Evolutionary conservation across 768 basidiomycete species (phyloP).

Genomic region (Mycena vitilis): DNA sequence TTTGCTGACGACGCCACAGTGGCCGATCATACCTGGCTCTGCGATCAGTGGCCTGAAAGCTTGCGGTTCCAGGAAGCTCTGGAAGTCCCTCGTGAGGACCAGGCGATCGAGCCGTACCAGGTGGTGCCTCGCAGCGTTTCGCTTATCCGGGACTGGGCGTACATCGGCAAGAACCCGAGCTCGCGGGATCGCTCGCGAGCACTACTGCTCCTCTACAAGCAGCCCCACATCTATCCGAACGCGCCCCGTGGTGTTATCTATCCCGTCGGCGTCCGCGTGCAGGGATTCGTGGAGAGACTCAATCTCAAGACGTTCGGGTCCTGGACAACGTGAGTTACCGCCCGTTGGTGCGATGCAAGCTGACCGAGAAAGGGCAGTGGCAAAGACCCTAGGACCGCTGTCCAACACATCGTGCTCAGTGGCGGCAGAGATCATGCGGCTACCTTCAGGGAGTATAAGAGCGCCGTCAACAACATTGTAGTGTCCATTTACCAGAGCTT

Average conservation of each 20-base stretch:
- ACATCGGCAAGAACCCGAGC: not conserved
- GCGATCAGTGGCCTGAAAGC: too few relatives aligned
- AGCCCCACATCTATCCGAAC: not conserved
- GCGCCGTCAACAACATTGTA: not conserved
- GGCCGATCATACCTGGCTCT: too few relatives aligned
- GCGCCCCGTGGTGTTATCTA: not conserved
- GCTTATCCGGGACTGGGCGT: not conserved
- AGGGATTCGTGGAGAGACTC: not conserved
- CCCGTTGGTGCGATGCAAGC: too few relatives aligned
- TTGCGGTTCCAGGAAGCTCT: too few relatives aligned
- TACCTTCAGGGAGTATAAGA: not conserved
- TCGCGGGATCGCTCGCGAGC: not conserved
- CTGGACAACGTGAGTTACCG: not conserved
- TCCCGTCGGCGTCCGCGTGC: constrained; percentile 5
- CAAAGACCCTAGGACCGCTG: not conserved
- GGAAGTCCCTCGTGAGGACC: too few relatives aligned
- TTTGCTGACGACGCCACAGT: too few relatives aligned
- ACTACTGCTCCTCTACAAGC: not conserved
- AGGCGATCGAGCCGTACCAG: too few relatives aligned
- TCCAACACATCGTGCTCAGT: not conserved
- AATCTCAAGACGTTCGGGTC: not conserved
- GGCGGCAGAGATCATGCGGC: not conserved
- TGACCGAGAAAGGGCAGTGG: too few relatives aligned
- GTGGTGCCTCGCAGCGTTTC: too few relatives aligned
- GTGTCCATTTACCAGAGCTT: not conserved